Conservation (phyloP, 306 rosid species). For the peach (Prunus persica) region Prunus_persica_NCBIv2 NC_034014.1:29018501-29019000, state of each 20-base stretch:
- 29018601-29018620: constrained; percentile 9
- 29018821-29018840: constrained; percentile 63
- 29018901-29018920: background rate
- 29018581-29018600: constrained; percentile 63
- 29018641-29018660: background rate
- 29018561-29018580: constrained; percentile 41
- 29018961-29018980: background rate
- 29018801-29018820: constrained; percentile 63
- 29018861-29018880: constrained; percentile 57
- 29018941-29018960: background rate
- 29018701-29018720: background rate
- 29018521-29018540: background rate
- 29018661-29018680: background rate
- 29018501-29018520: background rate
- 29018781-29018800: constrained; percentile 48
- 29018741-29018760: constrained; percentile 60
- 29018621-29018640: background rate
- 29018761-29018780: constrained; percentile 70
- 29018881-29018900: constrained; percentile 39
- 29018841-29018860: constrained; percentile 67
- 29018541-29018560: constrained; percentile 12
- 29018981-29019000: background rate
- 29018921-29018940: background rate
- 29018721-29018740: constrained; percentile 63
- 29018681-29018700: background rate